Base-by-base conservation (phyloP, 2,329 filamentous ascomycete species). In the Aspergillus aculeatus region DNA sequence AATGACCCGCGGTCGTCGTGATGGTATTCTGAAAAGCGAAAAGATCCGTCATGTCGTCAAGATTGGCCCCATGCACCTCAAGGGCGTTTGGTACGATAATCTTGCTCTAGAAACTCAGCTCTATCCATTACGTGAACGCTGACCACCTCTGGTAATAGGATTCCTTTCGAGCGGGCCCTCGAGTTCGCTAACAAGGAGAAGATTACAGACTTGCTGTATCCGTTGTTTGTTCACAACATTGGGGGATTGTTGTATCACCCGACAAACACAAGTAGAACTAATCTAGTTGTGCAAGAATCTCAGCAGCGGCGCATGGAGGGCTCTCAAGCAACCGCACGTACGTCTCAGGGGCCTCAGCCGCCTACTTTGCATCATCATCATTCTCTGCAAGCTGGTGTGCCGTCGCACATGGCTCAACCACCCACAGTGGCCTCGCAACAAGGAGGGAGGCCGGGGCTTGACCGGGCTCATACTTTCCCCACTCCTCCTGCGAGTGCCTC, bases 171-270 rank as follows among this genome's bases (percentile, higher is more conserved):
- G 69, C 89, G 95, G 66, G 95, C 95, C n/a, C 81, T 99, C 56
- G 95, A 98, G 70, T 98, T 99, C 74, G 95, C 95, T 66, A 99
- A 99, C 81, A 98, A 97, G 83, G 95, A 99, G 78, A 98, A 98
- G 80, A 99, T 98, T 65, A 98, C 95, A 0, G 94, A 98, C 78
- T 81, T 93, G 51, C 81, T 98, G 57, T 99, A 98, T 76, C 95
- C 95, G 55, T 82, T 99, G 52, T 99, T 99, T 75, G 95, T 98
- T 44, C 93, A 98, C 78, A 96, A 98, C 78, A 98, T 98, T 73
- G 92, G 92, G 61, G 90, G 92, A 59, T 83, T 98, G 65, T 84
- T 98, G 53, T 98, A 97, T 76, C 94, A 98, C 74, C 94, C 95
- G 0, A 70, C 73, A 21, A 97, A 97, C 74, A 89, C 92, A 72